Conservation (phyloP, 2,329 filamentous ascomycete genomes). For the Exserohilum rostratum region DNA sequence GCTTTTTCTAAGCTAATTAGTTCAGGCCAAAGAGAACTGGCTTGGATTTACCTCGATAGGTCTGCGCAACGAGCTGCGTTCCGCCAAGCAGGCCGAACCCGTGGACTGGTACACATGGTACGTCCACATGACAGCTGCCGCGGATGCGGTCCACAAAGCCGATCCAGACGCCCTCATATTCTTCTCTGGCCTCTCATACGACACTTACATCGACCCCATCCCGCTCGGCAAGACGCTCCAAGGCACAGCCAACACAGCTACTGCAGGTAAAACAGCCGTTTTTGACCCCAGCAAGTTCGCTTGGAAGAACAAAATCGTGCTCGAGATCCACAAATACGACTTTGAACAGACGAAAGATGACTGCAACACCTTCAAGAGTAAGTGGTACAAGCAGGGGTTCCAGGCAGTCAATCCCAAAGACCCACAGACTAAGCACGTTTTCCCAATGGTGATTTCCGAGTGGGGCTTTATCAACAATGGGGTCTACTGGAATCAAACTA, state of each 20-base stretch:
- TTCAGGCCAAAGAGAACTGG: slow-evolving; percentile 47
- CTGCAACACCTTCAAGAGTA: slow-evolving; percentile 40
- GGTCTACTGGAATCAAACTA: slow-evolving; percentile 42
- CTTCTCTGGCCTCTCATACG: slow-evolving; percentile 43
- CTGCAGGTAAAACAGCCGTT: slow-evolving; percentile 34
- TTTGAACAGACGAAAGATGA: slow-evolving; percentile 40
- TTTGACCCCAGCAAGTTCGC: slow-evolving; percentile 35
- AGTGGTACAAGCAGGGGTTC: slow-evolving; percentile 45
- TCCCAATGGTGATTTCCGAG: slow-evolving; percentile 42
- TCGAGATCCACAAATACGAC: slow-evolving; percentile 45
- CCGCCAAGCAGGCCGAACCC: slow-evolving; percentile 30
- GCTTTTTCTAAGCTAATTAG: slow-evolving; percentile 4
- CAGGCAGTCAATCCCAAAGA: slow-evolving; percentile 38
- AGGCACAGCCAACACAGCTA: slow-evolving; percentile 33
- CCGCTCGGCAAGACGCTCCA: slow-evolving; percentile 40
- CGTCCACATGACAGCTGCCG: slow-evolving; percentile 41
- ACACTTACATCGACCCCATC: slow-evolving; percentile 43
- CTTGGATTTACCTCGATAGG: slow-evolving; percentile 37
- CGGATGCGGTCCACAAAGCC: slow-evolving; percentile 37
- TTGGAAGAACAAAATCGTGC: slow-evolving; percentile 40
- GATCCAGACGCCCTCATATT: slow-evolving; percentile 37
- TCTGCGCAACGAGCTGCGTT: slow-evolving; percentile 41
- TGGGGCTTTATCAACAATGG: slow-evolving; percentile 44
- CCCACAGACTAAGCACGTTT: slow-evolving; percentile 36
- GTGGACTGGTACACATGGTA: slow-evolving; percentile 48